Base-by-base conservation (phyloP, 2,329 filamentous ascomycete genomes). In the Thielaviopsis punctulata region DNA sequence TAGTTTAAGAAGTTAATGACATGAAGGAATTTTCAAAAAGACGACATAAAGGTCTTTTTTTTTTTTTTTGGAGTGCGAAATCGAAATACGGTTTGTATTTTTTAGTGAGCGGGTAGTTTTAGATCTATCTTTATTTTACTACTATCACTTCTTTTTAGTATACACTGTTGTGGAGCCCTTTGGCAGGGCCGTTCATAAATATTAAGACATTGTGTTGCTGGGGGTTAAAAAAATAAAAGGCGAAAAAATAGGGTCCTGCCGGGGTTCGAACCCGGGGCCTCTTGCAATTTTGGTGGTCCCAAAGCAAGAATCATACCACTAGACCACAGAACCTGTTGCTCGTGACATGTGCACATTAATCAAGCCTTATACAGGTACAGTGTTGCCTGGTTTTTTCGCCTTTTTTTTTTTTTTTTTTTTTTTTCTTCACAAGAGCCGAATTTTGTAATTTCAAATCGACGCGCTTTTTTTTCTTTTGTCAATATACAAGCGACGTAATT, bases 301-400 rank as follows among this genome's bases (percentile, higher is more conserved):
- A 52, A 52, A 52, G 51, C 51, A 52, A 52, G 51, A 52, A 52
- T 52, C 51, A 52, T 52, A 52, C 51, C 51, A 47, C 51, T 49
- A 49, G 51, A 52, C 51, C 51, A 52, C 51, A 52, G 51, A 36
- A 41, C 51, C 51, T n/a, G 25, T 36, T 36, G 13, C 4, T 36
- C 13, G 4, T 36, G 30, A 36, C 2, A 36, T n/a, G n/a, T n/a
- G n/a, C n/a, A n/a, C n/a, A n/a, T n/a, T n/a, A n/a, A n/a, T n/a
- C n/a, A n/a, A n/a, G n/a, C n/a, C n/a, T n/a, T n/a, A n/a, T n/a
- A n/a, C n/a, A n/a, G n/a, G n/a, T n/a, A n/a, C n/a, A n/a, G n/a
- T n/a, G n/a, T n/a, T n/a, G n/a, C n/a, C n/a, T n/a, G n/a, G n/a
- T n/a, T n/a, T n/a, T n/a, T n/a, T n/a, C n/a, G n/a, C n/a, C n/a